Base-by-base conservation (phyloP, 2,329 filamentous ascomycete species). In the Trichoderma aggressivum region DNA sequence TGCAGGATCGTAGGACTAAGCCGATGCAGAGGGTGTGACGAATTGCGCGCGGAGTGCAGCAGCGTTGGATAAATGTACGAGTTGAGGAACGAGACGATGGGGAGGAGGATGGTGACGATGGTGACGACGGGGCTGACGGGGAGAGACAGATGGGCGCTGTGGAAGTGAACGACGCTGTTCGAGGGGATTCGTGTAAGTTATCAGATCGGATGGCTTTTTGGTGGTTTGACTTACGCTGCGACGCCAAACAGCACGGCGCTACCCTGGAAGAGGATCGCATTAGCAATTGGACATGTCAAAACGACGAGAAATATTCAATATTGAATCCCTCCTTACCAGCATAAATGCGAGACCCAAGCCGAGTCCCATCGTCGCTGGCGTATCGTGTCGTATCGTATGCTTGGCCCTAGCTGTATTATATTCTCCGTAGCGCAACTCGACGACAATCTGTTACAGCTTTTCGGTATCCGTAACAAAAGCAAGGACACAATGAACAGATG, bases 81-180 rank as follows among this genome's bases (percentile, higher is more conserved):
- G 53, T 83, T 83, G 63, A 80, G 63, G 39, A 80, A 78, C 39
- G 80, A 79, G 70, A 80, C 21, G n/a, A 84, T 73, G 50, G 84
- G 84, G 3, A 85, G 80, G 58, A 85, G 72, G 61, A 81, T 78
- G 21, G 80, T 77, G 16, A 82, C 71, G 67, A 84, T 74, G 30
- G 83, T 82, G 10, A 82, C 65, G 59, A 59, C 70, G 0, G 80
- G 75, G 2, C 81, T 77, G 65, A 84, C 74, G 32, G 82, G 82
- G 7, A 86, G 81, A 28, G 82, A 83, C 53, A 85, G 80, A 63
- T 76, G 77, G 18, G 77, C 72, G 70, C 76, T 78, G 73, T 80
- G 79, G 75, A 83, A 75, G 74, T 84, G 82, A 65, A 82, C 76
- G 74, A 81, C 77, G 14, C 83, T 85, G 70, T 60, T 36, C 39